Base-by-base conservation (phyloP, 139 green algal species). In the Chlorokybus atmophyticus region DNA sequence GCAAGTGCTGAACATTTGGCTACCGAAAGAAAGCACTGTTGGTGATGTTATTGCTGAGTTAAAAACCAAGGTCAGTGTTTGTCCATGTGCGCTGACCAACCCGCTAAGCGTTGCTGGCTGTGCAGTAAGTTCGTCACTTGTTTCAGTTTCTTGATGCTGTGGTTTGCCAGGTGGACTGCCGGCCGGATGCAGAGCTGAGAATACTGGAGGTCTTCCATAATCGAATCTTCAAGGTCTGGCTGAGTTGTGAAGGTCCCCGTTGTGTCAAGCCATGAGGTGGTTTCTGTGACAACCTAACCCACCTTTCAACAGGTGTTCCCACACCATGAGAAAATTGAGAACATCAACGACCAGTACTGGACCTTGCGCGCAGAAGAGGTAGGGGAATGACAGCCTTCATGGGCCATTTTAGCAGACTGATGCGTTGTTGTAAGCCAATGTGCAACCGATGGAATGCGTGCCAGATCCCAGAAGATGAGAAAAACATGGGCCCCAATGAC, bases 321-420 rank as follows among this genome's bases (percentile, higher is more conserved):
- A 1, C 27, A 48, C 2, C 40, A 40, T 4, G 76, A 88, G 23
- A 55, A 57, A 4, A 67, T 94, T 1, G 73, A 67, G 21, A 38
- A 21, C 23, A 72, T 93, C 55, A 84, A 86, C 56, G 85, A 86
- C 31, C 40, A 55, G 47, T 93, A 93, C 79, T 93, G 82, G 83
- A 74, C 59, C 19, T 52, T 88, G 28, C 61, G 83, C 0, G 68
- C 48, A 0, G 72, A 79, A 42, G 64, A 71, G 61, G 61, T 67
- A 32, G 38, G 47, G 26, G 25, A 40, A 5, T 40, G 19, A n/a
- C 25, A 10, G 28, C 50, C 17, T 10, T 35, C 27, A 1, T 7
- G 10, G 3, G 2, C 42, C 44, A 14, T 25, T 17, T 26, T 19
- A 4, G 29, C 29, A 28, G 28, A 29, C 39, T 29, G 21, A 29